phyloP scores from a whole-genome alignment of 768 basidiomycete genomes.

The Termitomyces sp. region DNA sequence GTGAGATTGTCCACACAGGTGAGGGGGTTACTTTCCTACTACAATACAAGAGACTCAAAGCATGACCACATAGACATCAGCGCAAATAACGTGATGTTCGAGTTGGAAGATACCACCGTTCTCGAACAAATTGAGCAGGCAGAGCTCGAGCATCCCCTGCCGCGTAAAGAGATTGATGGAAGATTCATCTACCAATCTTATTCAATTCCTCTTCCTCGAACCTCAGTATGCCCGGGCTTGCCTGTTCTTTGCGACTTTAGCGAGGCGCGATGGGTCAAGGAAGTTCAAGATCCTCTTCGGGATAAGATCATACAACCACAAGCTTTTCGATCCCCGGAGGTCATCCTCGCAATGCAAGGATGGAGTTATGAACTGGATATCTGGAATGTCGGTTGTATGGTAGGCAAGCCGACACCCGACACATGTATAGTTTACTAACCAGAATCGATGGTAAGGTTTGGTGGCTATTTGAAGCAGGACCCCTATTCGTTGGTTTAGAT shows the following conservation, averaged over 20 bases:
- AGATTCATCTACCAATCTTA: slow-evolving; percentile 12
- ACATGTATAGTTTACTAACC: background rate
- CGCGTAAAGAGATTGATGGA: slow-evolving; percentile 11
- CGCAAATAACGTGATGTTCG: background rate
- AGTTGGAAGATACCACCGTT: background rate
- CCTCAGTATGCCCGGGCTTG: slow-evolving; percentile 1
- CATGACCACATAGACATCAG: background rate
- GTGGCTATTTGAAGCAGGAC: background rate
- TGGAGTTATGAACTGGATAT: background rate
- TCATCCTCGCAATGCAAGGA: background rate
- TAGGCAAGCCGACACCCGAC: background rate
- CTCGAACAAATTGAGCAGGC: slow-evolving; percentile 7
- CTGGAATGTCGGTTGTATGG: background rate
- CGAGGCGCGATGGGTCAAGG: slow-evolving; percentile 9
- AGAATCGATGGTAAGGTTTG: background rate
- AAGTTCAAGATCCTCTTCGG: background rate
- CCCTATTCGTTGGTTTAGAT: too few relatives aligned
- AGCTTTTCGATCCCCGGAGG: background rate
- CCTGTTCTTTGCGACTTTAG: slow-evolving; percentile 19
- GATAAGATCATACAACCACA: background rate
- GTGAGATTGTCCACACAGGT: background rate
- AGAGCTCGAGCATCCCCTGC: slow-evolving; percentile 9
- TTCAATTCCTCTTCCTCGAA: background rate
- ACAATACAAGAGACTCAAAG: background rate
- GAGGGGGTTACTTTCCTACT: background rate